Conservation (phyloP, 2,329 filamentous ascomycete species). For the Arthrinium puccinioides region DNA sequence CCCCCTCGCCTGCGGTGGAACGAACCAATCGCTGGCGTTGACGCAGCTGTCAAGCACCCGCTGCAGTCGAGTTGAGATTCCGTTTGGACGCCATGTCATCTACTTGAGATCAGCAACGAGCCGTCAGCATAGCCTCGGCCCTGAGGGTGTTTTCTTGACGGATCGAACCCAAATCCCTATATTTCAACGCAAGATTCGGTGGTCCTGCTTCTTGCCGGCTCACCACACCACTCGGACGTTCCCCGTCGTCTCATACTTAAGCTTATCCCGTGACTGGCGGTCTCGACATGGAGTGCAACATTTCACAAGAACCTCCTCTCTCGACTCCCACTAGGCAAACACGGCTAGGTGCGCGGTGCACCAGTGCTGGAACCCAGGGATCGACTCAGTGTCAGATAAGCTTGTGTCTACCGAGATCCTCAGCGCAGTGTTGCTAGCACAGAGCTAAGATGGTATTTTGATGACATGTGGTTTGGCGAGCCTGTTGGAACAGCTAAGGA, state of each 20-base stretch:
- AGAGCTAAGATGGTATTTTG: too few species aligned
- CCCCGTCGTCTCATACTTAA: conserved; percentile 1
- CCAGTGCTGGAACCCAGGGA: not conserved
- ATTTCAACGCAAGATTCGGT: too few species aligned
- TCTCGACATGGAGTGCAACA: conserved; percentile 3
- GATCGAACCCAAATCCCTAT: not conserved
- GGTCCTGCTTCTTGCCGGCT: too few species aligned
- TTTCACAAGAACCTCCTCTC: conserved; percentile 1
- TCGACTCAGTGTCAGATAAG: not conserved
- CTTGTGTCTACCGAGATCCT: not conserved
- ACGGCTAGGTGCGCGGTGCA: conserved; percentile 3
- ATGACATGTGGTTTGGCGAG: too few species aligned
- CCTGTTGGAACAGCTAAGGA: not conserved
- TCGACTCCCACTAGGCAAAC: not conserved
- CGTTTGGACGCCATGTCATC: conserved; percentile 1
- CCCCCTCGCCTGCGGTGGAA: too few species aligned
- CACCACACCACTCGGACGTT: too few species aligned
- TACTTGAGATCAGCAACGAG: conserved; percentile 3
- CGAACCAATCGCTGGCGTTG: too few species aligned
- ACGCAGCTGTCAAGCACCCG: too few species aligned
- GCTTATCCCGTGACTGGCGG: not conserved
- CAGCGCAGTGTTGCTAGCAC: too few species aligned
- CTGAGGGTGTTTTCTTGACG: not conserved
- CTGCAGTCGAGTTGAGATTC: too few species aligned
- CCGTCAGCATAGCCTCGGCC: conserved; percentile 1